Evolutionary conservation across 2,329 filamentous ascomycete genomes (phyloP), one percentile per base, ranked within the genome.

Genomic region (Pezicula carpinea): DNA sequence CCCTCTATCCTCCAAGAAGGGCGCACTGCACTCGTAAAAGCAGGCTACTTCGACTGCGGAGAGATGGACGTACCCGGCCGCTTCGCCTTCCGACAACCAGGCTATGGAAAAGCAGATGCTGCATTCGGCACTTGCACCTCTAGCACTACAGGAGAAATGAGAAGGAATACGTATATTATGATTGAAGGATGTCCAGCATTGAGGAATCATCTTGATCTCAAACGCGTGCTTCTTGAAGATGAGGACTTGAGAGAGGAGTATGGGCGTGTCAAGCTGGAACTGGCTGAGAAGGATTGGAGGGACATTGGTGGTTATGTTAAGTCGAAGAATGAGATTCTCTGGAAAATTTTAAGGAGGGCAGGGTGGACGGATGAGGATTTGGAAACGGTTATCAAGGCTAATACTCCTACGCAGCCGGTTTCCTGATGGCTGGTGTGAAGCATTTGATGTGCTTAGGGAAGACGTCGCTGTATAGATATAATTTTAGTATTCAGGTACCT

Each of bases 161-260:
- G 59, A 58, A 54, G 64, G 36, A 69, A 69, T 48, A 57, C 66
- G 4, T 70, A 69, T 51, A 53, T 69, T 0, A 64, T 62, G 34
- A 49, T 69, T 8, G 60, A 67, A 11, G 64, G 61, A 2, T 60
- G 61, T 22, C 44, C 59, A 8, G 54, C 62, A 21, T 55, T 66
- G 15, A 58, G 61, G n/a, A 69, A 69, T 45, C 66, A 71, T 51
- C 54, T 67, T 11, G 64, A 54, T 33, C 39, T 70, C 18, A 62
- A 66, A n/a, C 59, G 66, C 39, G 59, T 65, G 3, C 56, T 70
- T 17, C 50, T 60, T 4, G 29, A 49, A 3, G 55, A 70, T 46
- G 22, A 26, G 1, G 55, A 50, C 2, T 49, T 72, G 18, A 52
- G 65, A 29, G 58, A 65, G 5, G 57, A 58, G 42, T 58, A 59